These are phyloP conservation scores for Vanrija humicola DNA, from an alignment of 1,284 basidiomycete genomes.

Conservation along the genomic window DNA sequence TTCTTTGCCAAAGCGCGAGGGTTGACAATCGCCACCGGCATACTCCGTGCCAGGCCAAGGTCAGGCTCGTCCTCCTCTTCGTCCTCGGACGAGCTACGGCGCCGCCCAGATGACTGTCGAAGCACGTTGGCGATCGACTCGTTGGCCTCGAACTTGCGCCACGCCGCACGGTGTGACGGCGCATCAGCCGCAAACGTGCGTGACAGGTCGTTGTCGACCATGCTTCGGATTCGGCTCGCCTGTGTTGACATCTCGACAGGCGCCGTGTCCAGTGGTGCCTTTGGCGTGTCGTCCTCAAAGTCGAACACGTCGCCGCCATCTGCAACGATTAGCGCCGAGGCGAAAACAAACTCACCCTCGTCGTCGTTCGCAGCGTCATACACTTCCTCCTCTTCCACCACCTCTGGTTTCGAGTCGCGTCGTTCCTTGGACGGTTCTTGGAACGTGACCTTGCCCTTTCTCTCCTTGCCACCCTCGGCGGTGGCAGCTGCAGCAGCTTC, in stretches of 20 bases:
- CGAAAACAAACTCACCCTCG: constrained; percentile 20
- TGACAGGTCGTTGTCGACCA: constrained; percentile 44
- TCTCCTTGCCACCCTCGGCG: neutral
- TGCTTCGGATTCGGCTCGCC: constrained; percentile 17
- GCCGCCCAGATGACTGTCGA: neutral
- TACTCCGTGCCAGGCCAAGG: constrained; percentile 31
- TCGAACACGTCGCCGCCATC: constrained; percentile 44
- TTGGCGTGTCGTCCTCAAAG: constrained; percentile 37
- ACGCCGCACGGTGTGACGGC: constrained; percentile 46
- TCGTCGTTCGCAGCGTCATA: constrained; percentile 16
- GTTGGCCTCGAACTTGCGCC: constrained; percentile 29
- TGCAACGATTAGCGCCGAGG: constrained; percentile 9
- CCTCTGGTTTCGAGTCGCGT: constrained; percentile 6
- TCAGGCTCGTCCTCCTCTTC: constrained; percentile 11
- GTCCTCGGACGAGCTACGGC: constrained; percentile 20
- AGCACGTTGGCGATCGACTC: constrained; percentile 20
- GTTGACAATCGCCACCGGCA: constrained; percentile 41
- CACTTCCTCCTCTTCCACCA: constrained; percentile 4
- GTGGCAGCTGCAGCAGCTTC: neutral
- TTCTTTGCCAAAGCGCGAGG: neutral
- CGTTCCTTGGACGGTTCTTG: constrained; percentile 7
- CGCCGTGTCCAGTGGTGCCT: neutral
- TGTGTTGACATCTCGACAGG: neutral
- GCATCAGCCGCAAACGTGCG: constrained; percentile 45
- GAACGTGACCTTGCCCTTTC: constrained; percentile 10